Percentiles rank a stretch among this genome's conserved stretches.
phyloP scores from a whole-genome alignment of 177 flowering plant species.

The Vitis hybrid region DNA sequence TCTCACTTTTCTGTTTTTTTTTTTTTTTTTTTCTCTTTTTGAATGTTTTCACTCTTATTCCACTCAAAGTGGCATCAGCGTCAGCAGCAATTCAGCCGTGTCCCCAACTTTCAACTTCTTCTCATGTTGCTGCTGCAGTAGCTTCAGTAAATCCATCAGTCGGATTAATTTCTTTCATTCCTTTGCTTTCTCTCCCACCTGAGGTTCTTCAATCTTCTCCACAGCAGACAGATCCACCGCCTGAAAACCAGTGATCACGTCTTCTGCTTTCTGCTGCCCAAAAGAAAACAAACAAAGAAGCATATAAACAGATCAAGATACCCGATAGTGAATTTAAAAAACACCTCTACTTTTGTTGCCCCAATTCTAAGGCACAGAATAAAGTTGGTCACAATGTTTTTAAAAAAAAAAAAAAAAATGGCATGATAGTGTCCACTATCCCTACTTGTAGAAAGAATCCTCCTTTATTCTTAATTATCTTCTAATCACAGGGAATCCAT shows the following conservation, averaged over 20 bases:
- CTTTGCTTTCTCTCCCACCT: neutral
- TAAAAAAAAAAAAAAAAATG: neutral
- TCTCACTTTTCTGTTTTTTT: neutral
- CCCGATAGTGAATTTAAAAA: neutral
- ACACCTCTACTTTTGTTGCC: too few species aligned
- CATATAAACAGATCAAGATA: neutral
- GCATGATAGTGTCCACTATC: neutral
- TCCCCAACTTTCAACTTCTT: neutral
- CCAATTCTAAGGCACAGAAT: conserved; percentile 1
- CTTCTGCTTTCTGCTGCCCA: conserved; percentile 18
- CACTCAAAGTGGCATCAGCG: neutral
- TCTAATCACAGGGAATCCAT: neutral
- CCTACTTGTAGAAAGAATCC: neutral
- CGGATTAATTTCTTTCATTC: neutral
- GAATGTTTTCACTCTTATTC: neutral
- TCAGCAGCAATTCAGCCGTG: neutral
- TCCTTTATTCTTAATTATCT: neutral
- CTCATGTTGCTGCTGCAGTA: conserved; percentile 1
- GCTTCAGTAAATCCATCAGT: neutral
- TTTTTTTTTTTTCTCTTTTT: neutral
- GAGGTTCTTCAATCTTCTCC: conserved; percentile 2
- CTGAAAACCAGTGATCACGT: conserved; percentile 3
- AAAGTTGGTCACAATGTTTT: neutral
- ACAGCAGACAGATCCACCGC: conserved; percentile 1
- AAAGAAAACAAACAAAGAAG: neutral